A percentile compares a stretch with the other conserved stretches of the same genome.
Conservation (phyloP, 768 basidiomycete genomes). For the Rhodotorula toruloides region DNA sequence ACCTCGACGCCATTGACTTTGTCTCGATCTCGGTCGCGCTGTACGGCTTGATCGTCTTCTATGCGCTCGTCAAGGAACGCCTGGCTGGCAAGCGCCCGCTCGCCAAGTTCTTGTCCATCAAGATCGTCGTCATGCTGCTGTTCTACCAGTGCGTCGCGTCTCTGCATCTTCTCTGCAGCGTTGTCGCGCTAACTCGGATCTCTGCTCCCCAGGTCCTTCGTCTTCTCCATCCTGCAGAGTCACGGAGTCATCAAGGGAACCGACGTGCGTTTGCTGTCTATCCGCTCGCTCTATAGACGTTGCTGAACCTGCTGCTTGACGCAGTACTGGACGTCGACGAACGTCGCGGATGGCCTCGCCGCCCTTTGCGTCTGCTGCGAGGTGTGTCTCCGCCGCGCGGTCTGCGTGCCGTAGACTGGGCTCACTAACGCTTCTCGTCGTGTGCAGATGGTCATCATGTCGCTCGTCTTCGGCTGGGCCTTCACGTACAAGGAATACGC, state of each 20-base stretch:
- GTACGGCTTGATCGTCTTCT: slow-evolving; percentile 78
- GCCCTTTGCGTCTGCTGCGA: slow-evolving; percentile 79
- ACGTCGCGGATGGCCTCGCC: slow-evolving; percentile 76
- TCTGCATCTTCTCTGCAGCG: neutral
- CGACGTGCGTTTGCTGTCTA: neutral
- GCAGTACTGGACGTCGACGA: slow-evolving; percentile 72
- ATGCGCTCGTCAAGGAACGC: slow-evolving; percentile 72
- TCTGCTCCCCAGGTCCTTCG: slow-evolving; percentile 50
- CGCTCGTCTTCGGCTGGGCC: slow-evolving; percentile 74
- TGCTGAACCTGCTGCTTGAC: neutral
- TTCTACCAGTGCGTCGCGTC: slow-evolving; percentile 58
- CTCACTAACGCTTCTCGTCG: neutral
- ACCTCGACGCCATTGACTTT: slow-evolving; percentile 68
- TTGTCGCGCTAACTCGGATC: too few relatives aligned
- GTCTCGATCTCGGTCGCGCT: slow-evolving; percentile 81
- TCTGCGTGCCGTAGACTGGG: slow-evolving; percentile 25
- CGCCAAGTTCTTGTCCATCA: slow-evolving; percentile 64
- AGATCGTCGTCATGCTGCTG: slow-evolving; percentile 33
- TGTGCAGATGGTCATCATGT: slow-evolving; percentile 73
- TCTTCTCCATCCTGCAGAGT: slow-evolving; percentile 62
- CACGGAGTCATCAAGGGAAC: slow-evolving; percentile 69
- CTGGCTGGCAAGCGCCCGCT: slow-evolving; percentile 69
- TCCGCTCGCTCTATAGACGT: too few relatives aligned
- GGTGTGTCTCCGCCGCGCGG: slow-evolving; percentile 49
- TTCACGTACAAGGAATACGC: slow-evolving; percentile 69